Evolutionary conservation across 2,329 filamentous ascomycete species (phyloP).

Genomic region (Sclerotinia sclerotiorum): DNA sequence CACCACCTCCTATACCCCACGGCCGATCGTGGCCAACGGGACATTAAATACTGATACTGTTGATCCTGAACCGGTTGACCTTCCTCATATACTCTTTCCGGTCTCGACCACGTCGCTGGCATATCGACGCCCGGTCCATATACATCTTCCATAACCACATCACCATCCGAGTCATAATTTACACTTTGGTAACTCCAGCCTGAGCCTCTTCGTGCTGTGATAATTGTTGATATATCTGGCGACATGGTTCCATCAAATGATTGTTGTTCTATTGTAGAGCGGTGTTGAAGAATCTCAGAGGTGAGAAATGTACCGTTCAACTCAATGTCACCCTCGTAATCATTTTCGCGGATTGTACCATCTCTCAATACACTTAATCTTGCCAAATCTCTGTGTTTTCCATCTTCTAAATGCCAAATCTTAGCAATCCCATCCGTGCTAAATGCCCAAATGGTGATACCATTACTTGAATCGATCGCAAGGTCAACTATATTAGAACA

Average conservation of each 20-base stretch:
- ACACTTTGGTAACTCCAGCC: constrained; percentile 18
- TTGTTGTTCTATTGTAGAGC: constrained; percentile 18
- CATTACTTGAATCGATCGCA: constrained; percentile 47
- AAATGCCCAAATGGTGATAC: constrained; percentile 55
- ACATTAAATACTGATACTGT: constrained; percentile 21
- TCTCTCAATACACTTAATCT: constrained; percentile 35
- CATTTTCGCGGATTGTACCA: constrained; percentile 36
- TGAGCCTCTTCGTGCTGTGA: not conserved
- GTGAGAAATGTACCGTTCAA: constrained; percentile 4
- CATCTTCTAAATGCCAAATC: constrained; percentile 48
- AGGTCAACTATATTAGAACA: constrained; percentile 51
- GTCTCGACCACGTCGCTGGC: not conserved
- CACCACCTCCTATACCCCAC: not conserved
- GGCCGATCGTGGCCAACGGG: constrained; percentile 13
- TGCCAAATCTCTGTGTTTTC: constrained; percentile 22
- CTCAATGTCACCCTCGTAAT: constrained; percentile 30
- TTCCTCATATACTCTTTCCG: constrained; percentile 21
- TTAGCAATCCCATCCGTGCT: constrained; percentile 46
- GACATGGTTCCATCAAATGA: constrained; percentile 33
- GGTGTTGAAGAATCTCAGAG: constrained; percentile 10
- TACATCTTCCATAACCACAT: constrained; percentile 36
- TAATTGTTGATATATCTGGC: constrained; percentile 8
- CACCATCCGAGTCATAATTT: constrained; percentile 31
- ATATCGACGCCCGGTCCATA: constrained; percentile 13
- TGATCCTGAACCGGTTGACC: constrained; percentile 4